Conservation (phyloP, 495 filamentous ascomycete species). For the Penicillium mononematosum region DNA sequence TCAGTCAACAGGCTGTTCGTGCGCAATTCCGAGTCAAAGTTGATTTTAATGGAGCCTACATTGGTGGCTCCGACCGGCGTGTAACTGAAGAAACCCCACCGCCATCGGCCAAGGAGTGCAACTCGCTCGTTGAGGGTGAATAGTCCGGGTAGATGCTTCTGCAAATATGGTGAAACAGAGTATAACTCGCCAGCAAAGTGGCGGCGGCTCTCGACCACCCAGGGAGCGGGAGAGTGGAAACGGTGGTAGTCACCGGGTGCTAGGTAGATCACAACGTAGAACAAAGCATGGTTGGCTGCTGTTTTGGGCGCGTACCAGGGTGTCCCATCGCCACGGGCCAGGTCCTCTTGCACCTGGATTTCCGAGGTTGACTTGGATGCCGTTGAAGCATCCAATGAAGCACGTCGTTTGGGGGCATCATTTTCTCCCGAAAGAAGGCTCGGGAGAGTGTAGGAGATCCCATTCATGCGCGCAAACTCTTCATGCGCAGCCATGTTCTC, state of each 20-base stretch:
- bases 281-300: conserved; percentile 63
- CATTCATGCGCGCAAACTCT: conserved; percentile 94
- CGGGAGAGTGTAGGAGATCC: conserved; percentile 94
- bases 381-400: conserved; percentile 62
- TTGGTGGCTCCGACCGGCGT: conserved; percentile 98
- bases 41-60: conserved; percentile 93
- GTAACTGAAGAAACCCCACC: conserved; percentile 95
- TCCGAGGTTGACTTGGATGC: conserved; percentile 65
- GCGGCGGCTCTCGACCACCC: conserved; percentile 87
- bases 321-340: conserved; percentile 65
- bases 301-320: conserved; percentile 77
- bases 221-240: conserved; percentile 90
- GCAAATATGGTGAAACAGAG: conserved; percentile 90
- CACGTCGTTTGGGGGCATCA: conserved; percentile 29
- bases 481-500: conserved; percentile 69
- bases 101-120: conserved; percentile 89
- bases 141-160: conserved; percentile 83
- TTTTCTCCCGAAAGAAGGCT: conserved; percentile 76
- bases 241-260: conserved; percentile 98
- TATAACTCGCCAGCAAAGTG: conserved; percentile 98
- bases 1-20: conserved; percentile 91
- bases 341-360: conserved; percentile 77
- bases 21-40: conserved; percentile 92
- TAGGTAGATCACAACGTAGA: conserved; percentile 96
- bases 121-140: conserved; percentile 98